These are phyloP conservation scores for Pulveroboletus sp. DNA, from an alignment of 1,284 basidiomycete species.

Conservation along the genomic window DNA sequence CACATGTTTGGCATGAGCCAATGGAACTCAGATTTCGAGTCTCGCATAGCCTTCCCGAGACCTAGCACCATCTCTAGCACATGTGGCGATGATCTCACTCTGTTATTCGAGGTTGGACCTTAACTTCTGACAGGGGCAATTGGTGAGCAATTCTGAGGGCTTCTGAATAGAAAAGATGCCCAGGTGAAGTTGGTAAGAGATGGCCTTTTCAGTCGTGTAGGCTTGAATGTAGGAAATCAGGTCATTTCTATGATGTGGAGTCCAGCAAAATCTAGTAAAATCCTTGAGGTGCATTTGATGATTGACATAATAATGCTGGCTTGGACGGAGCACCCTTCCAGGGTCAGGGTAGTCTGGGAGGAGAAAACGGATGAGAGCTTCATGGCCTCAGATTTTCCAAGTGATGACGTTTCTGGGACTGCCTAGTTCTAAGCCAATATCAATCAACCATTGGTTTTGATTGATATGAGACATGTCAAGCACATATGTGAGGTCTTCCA, in stretches of 20 bases:
- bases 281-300: slow-evolving; percentile 13
- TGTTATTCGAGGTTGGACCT: neutral
- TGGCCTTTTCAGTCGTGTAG: slow-evolving; percentile 12
- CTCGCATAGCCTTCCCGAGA: slow-evolving; percentile 5
- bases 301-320: neutral
- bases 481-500: neutral
- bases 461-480: neutral
- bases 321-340: neutral
- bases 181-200: slow-evolving; percentile 14
- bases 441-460: neutral
- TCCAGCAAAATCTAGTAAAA: slow-evolving; percentile 4
- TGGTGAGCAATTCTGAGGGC: neutral
- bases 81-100: neutral
- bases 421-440: neutral
- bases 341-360: neutral
- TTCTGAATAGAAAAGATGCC: slow-evolving; percentile 2
- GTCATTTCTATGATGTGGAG: neutral
- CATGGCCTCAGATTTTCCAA: neutral
- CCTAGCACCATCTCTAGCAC: no score
- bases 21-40: slow-evolving; percentile 2
- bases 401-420: neutral
- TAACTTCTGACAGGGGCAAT: neutral
- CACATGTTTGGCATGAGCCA: neutral
- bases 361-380: neutral
- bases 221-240: slow-evolving; percentile 10